Evolutionary conservation across 148 eudicot species (phyloP), one percentile per base, ranked within the genome.

Genomic region (Cornus kousa): DNA sequence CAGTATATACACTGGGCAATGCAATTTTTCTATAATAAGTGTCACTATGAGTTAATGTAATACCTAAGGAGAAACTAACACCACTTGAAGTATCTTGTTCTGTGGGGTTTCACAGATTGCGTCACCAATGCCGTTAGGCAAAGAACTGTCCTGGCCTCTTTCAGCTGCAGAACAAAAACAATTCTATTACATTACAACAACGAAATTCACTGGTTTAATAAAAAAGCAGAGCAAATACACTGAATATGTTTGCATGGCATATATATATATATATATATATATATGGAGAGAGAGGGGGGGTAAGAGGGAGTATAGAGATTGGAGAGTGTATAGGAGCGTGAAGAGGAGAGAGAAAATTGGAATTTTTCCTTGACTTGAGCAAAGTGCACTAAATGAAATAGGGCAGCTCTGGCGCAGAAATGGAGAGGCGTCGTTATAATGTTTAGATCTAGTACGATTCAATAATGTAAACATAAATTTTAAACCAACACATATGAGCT

Each of bases 61-160:
- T 77, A 93, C 96, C 94, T 91, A 96, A 32, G 94, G 97, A 70
- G 98, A 93, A 68, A 93, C 92, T 75, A 93, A 83, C 16, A 93
- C 96, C 69, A 93, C 98, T 82, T 93, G 94, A 83, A 93, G 94
- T 79, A 90, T 57, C 67, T 84, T 84, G 71, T 78, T 70, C 72
- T 43, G 73, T 1, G 87, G 14, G 19, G 24, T 78, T 50, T 76
- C 73, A 17, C 81, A 60, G 7, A 80, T 73, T 35, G 43, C 81
- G 70, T 75, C 81, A 28, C 79, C 87, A 40, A 76, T 79, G 53
- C 87, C 84, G 73, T 82, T 74, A n/a, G 78, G 83, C 77, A 74
- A 35, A 72, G 80, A 76, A 72, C 71, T 74, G 68, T 73, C 78
- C 43, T 24, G 53, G 37, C 75, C 71, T 53, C 66, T 83, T 37